These are phyloP conservation scores for Globisporangium viniferum DNA, from an alignment of 352 stramenopile species.

Conservation along the genomic window DNA sequence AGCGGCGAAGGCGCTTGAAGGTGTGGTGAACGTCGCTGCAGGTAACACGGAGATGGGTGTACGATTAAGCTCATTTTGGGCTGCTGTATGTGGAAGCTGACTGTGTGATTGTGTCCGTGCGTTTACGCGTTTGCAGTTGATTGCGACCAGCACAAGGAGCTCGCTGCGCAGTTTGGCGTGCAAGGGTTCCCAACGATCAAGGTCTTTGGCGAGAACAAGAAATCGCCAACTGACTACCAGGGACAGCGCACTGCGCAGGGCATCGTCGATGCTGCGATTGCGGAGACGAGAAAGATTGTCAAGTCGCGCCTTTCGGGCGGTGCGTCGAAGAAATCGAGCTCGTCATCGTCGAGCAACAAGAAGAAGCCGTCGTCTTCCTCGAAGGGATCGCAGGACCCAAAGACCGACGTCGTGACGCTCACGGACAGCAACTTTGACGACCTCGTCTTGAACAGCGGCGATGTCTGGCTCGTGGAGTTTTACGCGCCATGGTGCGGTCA, in stretches of 20 bases:
- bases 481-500: conserved; percentile 93
- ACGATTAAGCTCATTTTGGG: not conserved
- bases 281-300: conserved; percentile 67
- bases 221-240: conserved; percentile 70
- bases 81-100: not conserved
- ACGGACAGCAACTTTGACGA: conserved; percentile 91
- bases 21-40: conserved; percentile 88
- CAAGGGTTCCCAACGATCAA: conserved; percentile 94
- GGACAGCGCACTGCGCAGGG: conserved; percentile 77
- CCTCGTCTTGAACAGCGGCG: conserved; percentile 86
- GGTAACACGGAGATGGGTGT: conserved; percentile 16
- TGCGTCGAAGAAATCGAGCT: conserved; percentile 36
- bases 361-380: conserved; percentile 34
- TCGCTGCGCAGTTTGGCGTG: conserved; percentile 87
- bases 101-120: not conserved
- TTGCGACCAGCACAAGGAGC: conserved; percentile 74
- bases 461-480: conserved; percentile 92
- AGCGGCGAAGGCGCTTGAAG: conserved; percentile 83
- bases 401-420: conserved; percentile 83
- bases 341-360: conserved; percentile 34
- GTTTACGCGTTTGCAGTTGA: conserved; percentile 37
- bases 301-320: conserved; percentile 74
- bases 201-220: conserved; percentile 87
- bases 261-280: conserved; percentile 83
- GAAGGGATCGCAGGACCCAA: conserved; percentile 30